Evolutionary conservation across 2,329 filamentous ascomycete species (phyloP).

Genomic region (Nannizziopsis arthrosporioides): DNA sequence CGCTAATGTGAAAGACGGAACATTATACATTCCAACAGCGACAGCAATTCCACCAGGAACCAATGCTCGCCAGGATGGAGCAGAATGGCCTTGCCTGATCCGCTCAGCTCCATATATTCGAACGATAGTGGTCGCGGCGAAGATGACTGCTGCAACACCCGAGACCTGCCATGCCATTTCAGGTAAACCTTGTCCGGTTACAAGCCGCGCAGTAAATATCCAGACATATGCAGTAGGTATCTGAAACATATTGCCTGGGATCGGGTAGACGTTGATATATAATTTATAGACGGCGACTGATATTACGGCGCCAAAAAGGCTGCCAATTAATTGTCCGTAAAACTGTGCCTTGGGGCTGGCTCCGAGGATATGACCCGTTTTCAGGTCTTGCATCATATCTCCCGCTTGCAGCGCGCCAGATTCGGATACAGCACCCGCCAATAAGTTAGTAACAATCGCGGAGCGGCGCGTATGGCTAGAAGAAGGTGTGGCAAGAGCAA

Average conservation of each 20-base stretch:
- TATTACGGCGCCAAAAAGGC: constrained; percentile 70
- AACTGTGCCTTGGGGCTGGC: constrained; percentile 92
- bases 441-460: constrained; percentile 85
- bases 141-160: constrained; percentile 59
- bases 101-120: constrained; percentile 42
- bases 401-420: constrained; percentile 84
- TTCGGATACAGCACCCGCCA: constrained; percentile 80
- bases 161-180: constrained; percentile 74
- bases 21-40: constrained; percentile 96
- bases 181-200: constrained; percentile 81
- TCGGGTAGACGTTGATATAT: constrained; percentile 79
- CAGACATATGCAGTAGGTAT: constrained; percentile 93
- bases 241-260: constrained; percentile 82
- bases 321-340: constrained; percentile 89
- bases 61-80: constrained; percentile 53
- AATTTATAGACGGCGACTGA: constrained; percentile 79
- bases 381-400: constrained; percentile 93
- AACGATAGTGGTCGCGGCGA: constrained; percentile 57
- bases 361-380: constrained; percentile 85
- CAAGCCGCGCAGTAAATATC: constrained; percentile 89
- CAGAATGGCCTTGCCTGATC: constrained; percentile 22
- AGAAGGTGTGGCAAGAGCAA: constrained; percentile 76
- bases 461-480: constrained; percentile 63
- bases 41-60: constrained; percentile 92
- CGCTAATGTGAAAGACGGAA: constrained; percentile 87